Base-by-base conservation (phyloP, 805 yeast genomes). In the Saturnispora besseyi region DNA sequence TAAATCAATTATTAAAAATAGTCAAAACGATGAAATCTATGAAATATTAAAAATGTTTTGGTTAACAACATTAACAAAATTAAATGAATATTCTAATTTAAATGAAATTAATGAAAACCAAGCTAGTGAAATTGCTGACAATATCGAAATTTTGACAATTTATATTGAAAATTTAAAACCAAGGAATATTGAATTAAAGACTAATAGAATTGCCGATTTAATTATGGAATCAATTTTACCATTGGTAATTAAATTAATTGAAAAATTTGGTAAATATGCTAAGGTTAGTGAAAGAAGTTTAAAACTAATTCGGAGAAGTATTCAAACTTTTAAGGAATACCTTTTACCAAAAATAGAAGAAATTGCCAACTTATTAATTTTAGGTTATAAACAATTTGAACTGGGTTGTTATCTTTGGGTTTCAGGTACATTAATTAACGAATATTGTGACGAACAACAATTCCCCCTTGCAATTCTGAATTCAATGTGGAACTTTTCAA, bases 361-460 rank as follows among this genome's bases (percentile, higher is more conserved):
- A 12, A 75, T 88, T 36, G 87, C 88, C 1, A 81, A 76, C 49
- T 66, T 82, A 45, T 72, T 89, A 49, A 82, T 78, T 21, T 73
- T 74, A 36, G 93, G 95, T 1, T 90, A 88, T 67, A 74, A 79
- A 42, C 67, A 68, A 28, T 83, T 84, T 21, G 77, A 80, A 33
- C 78, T 70, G 59, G 97, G 96, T 4, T 87, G 96, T 62, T 89
- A 84, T 61, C 68, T 90, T 50, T 90, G 95, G 93, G 91, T 87
- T 12, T 82, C 95, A 2, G 97, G 96, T 8, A 74, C 84, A 9
- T 69, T 89, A 28, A 79, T 86, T 47, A 78, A 86, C 50, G 91
- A 87, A 53, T 90, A 75, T 56, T 83, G 81, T 55, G 79, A 75
- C 43, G 75, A 70, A 51, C 68, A 70, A 51, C 68, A 66, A 28